phyloP scores from a whole-genome alignment of 2,329 filamentous ascomycete species.

The Aureobasidium sp. region DNA sequence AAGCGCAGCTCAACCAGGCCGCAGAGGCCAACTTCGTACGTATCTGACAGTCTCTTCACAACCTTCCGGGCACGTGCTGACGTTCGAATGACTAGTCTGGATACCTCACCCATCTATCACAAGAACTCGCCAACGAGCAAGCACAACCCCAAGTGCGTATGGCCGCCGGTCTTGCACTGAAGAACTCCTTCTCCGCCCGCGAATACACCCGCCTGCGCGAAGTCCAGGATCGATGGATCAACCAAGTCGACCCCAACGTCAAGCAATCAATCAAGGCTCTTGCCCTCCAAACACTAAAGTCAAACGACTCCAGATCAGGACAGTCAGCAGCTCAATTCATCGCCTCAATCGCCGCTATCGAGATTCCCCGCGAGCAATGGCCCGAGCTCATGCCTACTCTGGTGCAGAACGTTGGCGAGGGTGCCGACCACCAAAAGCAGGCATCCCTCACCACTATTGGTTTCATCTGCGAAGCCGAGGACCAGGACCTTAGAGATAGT shows the following conservation, averaged over 20 bases:
- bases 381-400: slow-evolving; percentile 79
- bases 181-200: slow-evolving; percentile 95
- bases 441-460: slow-evolving; percentile 92
- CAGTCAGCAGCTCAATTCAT: slow-evolving; percentile 91
- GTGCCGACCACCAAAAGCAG: slow-evolving; percentile 84
- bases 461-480: slow-evolving; percentile 95
- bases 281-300: slow-evolving; percentile 79
- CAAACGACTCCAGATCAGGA: slow-evolving; percentile 73
- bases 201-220: slow-evolving; percentile 81
- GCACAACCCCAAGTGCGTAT: slow-evolving; percentile 78
- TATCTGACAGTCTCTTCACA: slow-evolving; percentile 31
- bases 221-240: slow-evolving; percentile 88
- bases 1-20: slow-evolving; percentile 88
- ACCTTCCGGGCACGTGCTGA: slow-evolving; percentile 25
- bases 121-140: slow-evolving; percentile 87
- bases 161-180: slow-evolving; percentile 90
- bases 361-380: slow-evolving; percentile 91
- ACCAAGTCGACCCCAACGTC: slow-evolving; percentile 70
- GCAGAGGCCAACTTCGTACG: slow-evolving; percentile 93
- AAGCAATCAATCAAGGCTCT: slow-evolving; percentile 85
- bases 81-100: slow-evolving; percentile 56
- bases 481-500: slow-evolving; percentile 73
- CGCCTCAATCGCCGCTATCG: slow-evolving; percentile 87
- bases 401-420: slow-evolving; percentile 87
- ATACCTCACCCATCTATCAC: slow-evolving; percentile 87